phyloP scores from a whole-genome alignment of 148 eudicot species.

The Cornus florida region DNA sequence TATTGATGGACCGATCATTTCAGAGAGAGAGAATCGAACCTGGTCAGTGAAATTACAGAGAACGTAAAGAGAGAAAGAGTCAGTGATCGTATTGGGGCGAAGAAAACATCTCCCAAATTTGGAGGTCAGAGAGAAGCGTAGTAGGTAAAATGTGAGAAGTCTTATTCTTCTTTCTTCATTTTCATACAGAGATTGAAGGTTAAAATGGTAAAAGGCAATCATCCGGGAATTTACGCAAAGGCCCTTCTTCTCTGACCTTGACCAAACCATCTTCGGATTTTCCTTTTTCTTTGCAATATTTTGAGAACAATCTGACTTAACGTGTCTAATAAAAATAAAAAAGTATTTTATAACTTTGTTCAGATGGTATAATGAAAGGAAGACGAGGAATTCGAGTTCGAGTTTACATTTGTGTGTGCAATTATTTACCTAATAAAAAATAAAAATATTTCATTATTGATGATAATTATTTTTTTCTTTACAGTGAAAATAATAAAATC shows the following conservation, averaged over 20 bases:
- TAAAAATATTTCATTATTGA: no score
- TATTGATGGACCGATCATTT: constrained; percentile 7
- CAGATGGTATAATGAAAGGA: no score
- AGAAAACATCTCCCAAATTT: background rate
- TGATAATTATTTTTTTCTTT: no score
- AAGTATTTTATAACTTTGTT: no score
- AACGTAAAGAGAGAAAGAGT: background rate
- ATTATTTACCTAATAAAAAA: no score
- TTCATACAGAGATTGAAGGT: background rate
- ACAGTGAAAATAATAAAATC: no score
- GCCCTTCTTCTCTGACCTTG: background rate
- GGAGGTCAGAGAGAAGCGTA: background rate
- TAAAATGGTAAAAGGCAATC: background rate
- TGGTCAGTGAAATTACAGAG: background rate
- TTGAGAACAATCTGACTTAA: no score
- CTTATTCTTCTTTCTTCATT: background rate
- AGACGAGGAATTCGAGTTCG: no score
- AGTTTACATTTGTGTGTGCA: no score
- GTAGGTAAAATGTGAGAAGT: background rate
- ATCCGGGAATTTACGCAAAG: no score
- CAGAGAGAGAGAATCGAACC: constrained; percentile 7
- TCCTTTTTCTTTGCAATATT: no score
- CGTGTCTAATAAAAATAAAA: no score
- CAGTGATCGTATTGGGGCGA: background rate
- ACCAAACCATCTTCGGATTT: background rate